Percentiles rank a stretch among this genome's conserved stretches.
Conservation (phyloP, 2,329 filamentous ascomycete species). For the Monosporascus sp. region DNA sequence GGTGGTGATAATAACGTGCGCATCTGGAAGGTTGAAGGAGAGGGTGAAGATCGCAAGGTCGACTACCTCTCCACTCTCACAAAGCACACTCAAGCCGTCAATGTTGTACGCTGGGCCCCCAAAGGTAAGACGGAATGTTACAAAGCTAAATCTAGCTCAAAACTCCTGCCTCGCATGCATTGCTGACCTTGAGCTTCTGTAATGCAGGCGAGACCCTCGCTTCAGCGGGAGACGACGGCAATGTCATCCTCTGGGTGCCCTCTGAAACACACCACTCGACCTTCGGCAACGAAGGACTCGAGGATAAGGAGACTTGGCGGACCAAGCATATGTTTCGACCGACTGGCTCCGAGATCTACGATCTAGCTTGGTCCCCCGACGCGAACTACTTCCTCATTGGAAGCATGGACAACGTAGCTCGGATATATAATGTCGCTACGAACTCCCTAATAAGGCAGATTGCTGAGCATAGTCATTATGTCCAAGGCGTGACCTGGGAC, state of each 20-base stretch:
- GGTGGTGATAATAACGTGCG: constrained; percentile 96
- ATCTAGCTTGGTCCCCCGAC: constrained; percentile 98
- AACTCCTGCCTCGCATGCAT: neutral
- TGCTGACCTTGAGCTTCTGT: constrained; percentile 11
- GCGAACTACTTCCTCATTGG: constrained; percentile 94
- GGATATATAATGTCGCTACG: constrained; percentile 91
- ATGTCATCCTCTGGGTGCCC: constrained; percentile 93
- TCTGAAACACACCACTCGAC: constrained; percentile 65
- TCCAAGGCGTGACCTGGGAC: constrained; percentile 98
- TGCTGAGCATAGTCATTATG: constrained; percentile 95
- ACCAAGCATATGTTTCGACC: constrained; percentile 98
- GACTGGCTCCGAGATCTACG: constrained; percentile 93
- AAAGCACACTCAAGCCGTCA: constrained; percentile 95
- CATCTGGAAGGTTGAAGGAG: constrained; percentile 82
- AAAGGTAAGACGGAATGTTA: constrained; percentile 58
- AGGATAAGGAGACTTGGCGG: constrained; percentile 95
- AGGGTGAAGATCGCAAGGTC: constrained; percentile 81
- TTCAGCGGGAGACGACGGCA: constrained; percentile 94
- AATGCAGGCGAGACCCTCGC: constrained; percentile 78
- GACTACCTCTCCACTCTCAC: constrained; percentile 86
- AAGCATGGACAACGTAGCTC: constrained; percentile 97
- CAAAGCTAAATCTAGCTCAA: too few relatives aligned
- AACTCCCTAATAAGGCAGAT: constrained; percentile 80
- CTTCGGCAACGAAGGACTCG: constrained; percentile 78
- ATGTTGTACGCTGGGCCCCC: constrained; percentile 93